Percentiles rank a stretch among this genome's conserved stretches.
phyloP scores from a whole-genome alignment of 2,329 filamentous ascomycete genomes.

The Lojkania enalia region DNA sequence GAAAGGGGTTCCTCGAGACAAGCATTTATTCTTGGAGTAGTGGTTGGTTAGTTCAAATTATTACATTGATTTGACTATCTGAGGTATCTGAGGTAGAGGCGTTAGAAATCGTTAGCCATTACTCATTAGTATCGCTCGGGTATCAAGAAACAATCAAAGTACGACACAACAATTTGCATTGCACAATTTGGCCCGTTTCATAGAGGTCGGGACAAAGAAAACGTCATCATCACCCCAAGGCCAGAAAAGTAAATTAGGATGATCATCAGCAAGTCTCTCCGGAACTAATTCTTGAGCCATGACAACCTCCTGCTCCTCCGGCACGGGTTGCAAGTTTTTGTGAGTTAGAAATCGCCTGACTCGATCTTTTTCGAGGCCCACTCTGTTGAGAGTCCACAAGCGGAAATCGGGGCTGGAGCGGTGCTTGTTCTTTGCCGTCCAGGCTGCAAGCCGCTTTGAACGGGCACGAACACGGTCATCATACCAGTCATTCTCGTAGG shows the following conservation, averaged over 20 bases:
- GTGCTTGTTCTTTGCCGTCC: conserved; percentile 20
- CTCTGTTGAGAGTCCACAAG: conserved; percentile 12
- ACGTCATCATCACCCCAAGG: conserved; percentile 14
- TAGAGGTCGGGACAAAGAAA: conserved; percentile 11
- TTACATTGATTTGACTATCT: too few relatives aligned
- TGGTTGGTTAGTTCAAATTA: too few relatives aligned
- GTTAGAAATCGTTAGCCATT: too few relatives aligned
- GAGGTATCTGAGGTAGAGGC: too few relatives aligned
- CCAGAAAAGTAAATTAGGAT: conserved; percentile 18
- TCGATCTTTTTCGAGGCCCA: conserved; percentile 9
- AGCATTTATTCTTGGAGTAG: too few relatives aligned
- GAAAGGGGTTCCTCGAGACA: too few relatives aligned
- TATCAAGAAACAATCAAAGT: conserved; percentile 4
- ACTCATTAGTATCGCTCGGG: too few relatives aligned
- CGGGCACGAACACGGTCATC: conserved; percentile 14
- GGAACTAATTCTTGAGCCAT: conserved; percentile 11
- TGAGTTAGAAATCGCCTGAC: conserved; percentile 8
- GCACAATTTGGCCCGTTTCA: conserved; percentile 1
- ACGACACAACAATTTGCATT: conserved; percentile 4
- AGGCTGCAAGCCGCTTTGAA: conserved; percentile 17
- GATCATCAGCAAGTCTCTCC: conserved; percentile 19
- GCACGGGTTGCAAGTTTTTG: conserved; percentile 10
- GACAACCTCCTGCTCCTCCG: conserved; percentile 5
- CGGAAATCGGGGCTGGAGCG: conserved; percentile 19
- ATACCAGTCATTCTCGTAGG: not conserved